phyloP scores from a whole-genome alignment of 1,284 basidiomycete species.

The Ustilago hordei region DNA sequence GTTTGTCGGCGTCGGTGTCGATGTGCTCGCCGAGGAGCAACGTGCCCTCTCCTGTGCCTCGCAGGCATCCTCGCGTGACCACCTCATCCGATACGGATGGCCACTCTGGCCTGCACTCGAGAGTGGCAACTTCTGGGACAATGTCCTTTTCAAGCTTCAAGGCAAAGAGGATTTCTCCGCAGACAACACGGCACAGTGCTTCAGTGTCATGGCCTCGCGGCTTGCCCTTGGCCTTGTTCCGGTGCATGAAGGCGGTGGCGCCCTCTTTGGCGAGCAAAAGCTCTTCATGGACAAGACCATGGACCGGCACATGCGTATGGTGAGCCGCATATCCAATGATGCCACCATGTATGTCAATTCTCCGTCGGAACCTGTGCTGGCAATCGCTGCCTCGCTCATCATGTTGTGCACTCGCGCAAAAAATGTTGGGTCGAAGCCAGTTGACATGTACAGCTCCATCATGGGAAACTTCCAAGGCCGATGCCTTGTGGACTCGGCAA shows the following conservation, averaged over 20 bases:
- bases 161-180: not conserved
- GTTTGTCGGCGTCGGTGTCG: not conserved
- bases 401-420: conserved; percentile 14
- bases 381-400: conserved; percentile 12
- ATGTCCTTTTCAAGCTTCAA: conserved; percentile 8
- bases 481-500: not conserved
- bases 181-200: not conserved
- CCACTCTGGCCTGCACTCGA: conserved; percentile 16
- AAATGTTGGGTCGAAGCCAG: not conserved
- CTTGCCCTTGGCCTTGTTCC: conserved; percentile 11
- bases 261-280: not conserved
- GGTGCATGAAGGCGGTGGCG: not conserved
- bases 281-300: not conserved
- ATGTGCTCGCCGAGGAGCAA: not conserved
- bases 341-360: conserved; percentile 1
- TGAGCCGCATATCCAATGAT: not conserved
- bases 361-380: conserved; percentile 15
- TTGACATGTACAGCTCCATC: conserved; percentile 2
- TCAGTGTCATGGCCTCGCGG: conserved; percentile 15
- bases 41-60: not conserved
- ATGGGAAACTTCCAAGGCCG: not conserved
- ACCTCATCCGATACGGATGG: not conserved
- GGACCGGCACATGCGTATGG: conserved; percentile 18
- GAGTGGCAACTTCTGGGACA: conserved; percentile 2
- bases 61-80: not conserved